Evolutionary conservation across 1,284 basidiomycete species (phyloP), one percentile per base, ranked within the genome.

Genomic region (Ganoderma boninense): DNA sequence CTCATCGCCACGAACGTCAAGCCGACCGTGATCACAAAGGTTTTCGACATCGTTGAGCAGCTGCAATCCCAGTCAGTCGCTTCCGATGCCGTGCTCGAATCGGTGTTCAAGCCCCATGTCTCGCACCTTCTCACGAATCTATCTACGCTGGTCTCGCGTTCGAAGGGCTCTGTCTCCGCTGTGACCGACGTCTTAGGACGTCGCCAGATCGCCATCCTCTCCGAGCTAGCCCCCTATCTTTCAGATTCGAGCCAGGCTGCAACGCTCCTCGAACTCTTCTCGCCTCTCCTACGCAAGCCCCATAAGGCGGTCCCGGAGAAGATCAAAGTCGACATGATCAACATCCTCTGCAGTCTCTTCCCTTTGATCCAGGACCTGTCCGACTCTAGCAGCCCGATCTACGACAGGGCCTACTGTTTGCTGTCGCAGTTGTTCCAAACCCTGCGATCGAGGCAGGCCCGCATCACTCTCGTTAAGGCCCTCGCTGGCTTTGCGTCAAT

Each of bases 21-120:
- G 82, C 91, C 96, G 0, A 82, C 90, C 0, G 96, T 98, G 16
- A 85, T 98, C 43, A 87, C 87, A 8, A 89, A 89, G 65, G 87
- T 99, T 10, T 94, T 98, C 75, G 97, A 98, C 77, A 92, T 98
- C 68, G 85, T 97, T 56, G 95, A 97, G 66, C 86, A 87, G 35
- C 81, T 98, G 0, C 83, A 98, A 29, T 83, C 81, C 8, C 86
- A 90, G 57, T 87, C 92, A 13, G 78, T 82, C 0, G 81, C 84
- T 5, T 87, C 92, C 64, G 83, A 84, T 14, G 76, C 77, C 14
- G 82, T 94, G 42, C 83, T 86, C 1, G 84, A 87, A n/a, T 73
- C 79, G 18, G 84, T 97, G 44, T 83, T 99, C 66, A 87, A 89
- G 70, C 95, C 95, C 0, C 88, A 97, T 78, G 89, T 96, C n/a